phyloP scores from a whole-genome alignment of 441 rosid genomes.

The Erodium texanum region DNA sequence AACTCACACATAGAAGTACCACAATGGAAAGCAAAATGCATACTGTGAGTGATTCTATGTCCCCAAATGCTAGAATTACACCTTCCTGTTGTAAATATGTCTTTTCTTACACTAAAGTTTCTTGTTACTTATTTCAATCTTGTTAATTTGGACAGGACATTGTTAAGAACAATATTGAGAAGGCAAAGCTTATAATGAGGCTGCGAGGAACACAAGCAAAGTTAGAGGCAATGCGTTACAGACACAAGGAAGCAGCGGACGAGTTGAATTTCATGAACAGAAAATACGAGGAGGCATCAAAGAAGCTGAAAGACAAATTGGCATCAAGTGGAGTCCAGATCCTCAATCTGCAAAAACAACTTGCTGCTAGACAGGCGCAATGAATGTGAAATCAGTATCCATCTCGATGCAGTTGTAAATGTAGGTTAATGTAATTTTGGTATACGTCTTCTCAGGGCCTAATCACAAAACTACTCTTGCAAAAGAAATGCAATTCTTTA shows the following conservation, averaged over 20 bases:
- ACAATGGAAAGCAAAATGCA: constrained; percentile 34
- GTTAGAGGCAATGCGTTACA: constrained; percentile 46
- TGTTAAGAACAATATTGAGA: constrained; percentile 36
- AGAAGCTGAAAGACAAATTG: constrained; percentile 45
- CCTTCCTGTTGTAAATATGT: no score
- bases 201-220: constrained; percentile 67
- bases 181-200: constrained; percentile 68
- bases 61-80: background rate
- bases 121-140: background rate
- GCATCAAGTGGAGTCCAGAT: constrained; percentile 47
- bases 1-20: constrained; percentile 28
- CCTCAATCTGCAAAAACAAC: constrained; percentile 60
- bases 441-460: background rate
- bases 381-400: background rate
- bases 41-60: constrained; percentile 28
- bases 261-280: constrained; percentile 51
- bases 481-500: no score
- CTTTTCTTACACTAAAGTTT: background rate
- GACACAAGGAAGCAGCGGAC: constrained; percentile 38
- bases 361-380: constrained; percentile 23
- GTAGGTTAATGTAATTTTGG: background rate
- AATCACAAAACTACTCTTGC: background rate
- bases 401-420: background rate
- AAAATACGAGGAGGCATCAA: constrained; percentile 54
- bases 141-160: constrained; percentile 38